Conservation (phyloP, 1,284 basidiomycete genomes). For the Cerrena zonata region DNA sequence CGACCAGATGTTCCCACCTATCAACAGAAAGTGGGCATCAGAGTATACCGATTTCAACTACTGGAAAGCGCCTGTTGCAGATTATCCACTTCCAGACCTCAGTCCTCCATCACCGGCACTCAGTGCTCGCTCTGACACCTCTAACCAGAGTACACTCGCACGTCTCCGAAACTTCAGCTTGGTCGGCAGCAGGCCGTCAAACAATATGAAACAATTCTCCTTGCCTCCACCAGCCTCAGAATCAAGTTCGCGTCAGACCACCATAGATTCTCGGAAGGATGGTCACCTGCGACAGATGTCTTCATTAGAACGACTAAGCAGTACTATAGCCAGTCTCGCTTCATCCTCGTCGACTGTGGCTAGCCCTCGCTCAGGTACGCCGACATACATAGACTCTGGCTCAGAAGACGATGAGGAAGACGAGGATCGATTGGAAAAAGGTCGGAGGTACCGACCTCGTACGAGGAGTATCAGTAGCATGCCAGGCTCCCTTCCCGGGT, state of each 20-base stretch:
- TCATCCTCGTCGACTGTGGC: constrained; percentile 29
- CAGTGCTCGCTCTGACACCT: constrained; percentile 84
- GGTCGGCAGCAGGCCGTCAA: constrained; percentile 45
- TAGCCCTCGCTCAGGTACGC: constrained; percentile 50
- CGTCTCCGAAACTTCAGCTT: constrained; percentile 79
- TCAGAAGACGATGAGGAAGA: constrained; percentile 51
- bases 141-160: constrained; percentile 65
- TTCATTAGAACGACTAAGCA: constrained; percentile 63
- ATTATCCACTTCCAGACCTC: constrained; percentile 84
- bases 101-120: constrained; percentile 86
- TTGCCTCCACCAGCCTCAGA: constrained; percentile 28
- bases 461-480: constrained; percentile 70
- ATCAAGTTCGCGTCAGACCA: constrained; percentile 18
- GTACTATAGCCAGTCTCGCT: constrained; percentile 46
- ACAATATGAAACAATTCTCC: constrained; percentile 23
- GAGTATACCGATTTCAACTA: constrained; percentile 98
- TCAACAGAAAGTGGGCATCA: constrained; percentile 79
- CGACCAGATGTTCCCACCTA: constrained; percentile 98
- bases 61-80: constrained; percentile 80
- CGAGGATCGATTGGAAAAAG: constrained; percentile 32
- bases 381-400: constrained; percentile 46
- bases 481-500: constrained; percentile 66
- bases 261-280: constrained; percentile 14
- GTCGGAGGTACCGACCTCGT: constrained; percentile 37
- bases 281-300: constrained; percentile 59